These are phyloP conservation scores for Xylaria sp. DNA, from an alignment of 2,329 filamentous ascomycete genomes.

Conservation along the genomic window DNA sequence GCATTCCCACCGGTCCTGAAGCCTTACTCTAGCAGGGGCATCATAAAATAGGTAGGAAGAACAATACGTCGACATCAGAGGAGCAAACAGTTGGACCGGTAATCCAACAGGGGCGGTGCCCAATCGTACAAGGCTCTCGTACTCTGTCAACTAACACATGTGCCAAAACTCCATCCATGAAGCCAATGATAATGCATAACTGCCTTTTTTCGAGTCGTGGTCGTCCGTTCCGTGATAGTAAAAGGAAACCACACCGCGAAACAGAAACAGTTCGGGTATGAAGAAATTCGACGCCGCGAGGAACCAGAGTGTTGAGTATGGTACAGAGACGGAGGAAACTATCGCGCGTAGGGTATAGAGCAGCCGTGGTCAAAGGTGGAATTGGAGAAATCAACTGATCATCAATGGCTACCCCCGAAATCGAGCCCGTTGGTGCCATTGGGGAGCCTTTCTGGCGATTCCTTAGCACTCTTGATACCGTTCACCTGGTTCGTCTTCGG, in stretches of 20 bases:
- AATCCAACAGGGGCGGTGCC: slow-evolving; percentile 22
- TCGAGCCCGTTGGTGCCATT: slow-evolving; percentile 27
- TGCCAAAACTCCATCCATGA: slow-evolving; percentile 34
- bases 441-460: slow-evolving; percentile 26
- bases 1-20: slow-evolving; percentile 24
- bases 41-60: slow-evolving; percentile 23
- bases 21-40: slow-evolving; percentile 25
- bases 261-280: slow-evolving; percentile 17
- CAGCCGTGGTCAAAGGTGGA: slow-evolving; percentile 2
- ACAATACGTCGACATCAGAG: slow-evolving; percentile 27
- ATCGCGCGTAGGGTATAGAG: slow-evolving; percentile 8
- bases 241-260: slow-evolving; percentile 18
- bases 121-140: slow-evolving; percentile 15
- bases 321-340: slow-evolving; percentile 23
- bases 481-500: slow-evolving; percentile 29
- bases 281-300: slow-evolving; percentile 17
- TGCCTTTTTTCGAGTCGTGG: slow-evolving; percentile 26
- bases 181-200: slow-evolving; percentile 23
- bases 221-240: slow-evolving; percentile 31
- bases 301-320: slow-evolving; percentile 27
- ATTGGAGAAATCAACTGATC: slow-evolving; percentile 2
- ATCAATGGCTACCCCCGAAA: slow-evolving; percentile 15
- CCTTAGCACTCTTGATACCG: slow-evolving; percentile 27
- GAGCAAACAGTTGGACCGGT: slow-evolving; percentile 17
- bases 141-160: slow-evolving; percentile 17